Conservation (phyloP, 768 basidiomycete genomes). For the Naganishia friedmannii region DNA sequence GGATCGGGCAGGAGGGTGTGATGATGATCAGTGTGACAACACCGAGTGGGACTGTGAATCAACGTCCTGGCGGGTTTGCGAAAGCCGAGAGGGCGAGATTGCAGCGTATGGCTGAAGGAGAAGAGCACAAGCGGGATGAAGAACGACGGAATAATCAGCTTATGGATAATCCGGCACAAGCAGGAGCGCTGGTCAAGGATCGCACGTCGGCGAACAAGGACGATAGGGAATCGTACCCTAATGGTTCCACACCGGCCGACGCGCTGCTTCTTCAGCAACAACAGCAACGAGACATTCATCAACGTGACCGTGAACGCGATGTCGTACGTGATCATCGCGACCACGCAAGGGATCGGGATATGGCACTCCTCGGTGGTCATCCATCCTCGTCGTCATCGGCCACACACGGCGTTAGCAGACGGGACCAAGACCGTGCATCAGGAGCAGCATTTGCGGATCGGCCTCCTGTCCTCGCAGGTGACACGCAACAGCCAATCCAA, state of each 20-base stretch:
- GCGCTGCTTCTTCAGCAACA: constrained; percentile 9
- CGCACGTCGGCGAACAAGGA: constrained; percentile 7
- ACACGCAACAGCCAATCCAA: background rate
- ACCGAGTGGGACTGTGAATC: constrained; percentile 48
- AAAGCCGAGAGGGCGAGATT: constrained; percentile 39
- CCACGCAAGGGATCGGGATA: background rate
- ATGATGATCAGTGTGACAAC: constrained; percentile 50
- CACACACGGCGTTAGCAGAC: background rate
- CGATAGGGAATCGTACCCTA: constrained; percentile 11
- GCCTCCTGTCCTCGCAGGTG: background rate
- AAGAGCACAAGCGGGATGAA: constrained; percentile 23
- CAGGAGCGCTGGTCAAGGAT: background rate
- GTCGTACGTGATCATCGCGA: constrained; percentile 1
- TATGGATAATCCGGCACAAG: background rate
- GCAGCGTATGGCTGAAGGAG: constrained; percentile 36
- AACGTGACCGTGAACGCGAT: constrained; percentile 19
- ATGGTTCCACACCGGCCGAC: background rate
- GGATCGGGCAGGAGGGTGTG: constrained; percentile 38
- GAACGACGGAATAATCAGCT: constrained; percentile 17
- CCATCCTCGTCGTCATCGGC: background rate
- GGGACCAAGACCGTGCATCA: background rate
- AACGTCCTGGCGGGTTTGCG: constrained; percentile 46
- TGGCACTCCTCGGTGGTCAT: constrained; percentile 21
- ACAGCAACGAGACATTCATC: constrained; percentile 4
- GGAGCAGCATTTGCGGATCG: background rate